Evolutionary conservation across 2,329 filamentous ascomycete species (phyloP).

Genomic region (Paecilomyces variotii): DNA sequence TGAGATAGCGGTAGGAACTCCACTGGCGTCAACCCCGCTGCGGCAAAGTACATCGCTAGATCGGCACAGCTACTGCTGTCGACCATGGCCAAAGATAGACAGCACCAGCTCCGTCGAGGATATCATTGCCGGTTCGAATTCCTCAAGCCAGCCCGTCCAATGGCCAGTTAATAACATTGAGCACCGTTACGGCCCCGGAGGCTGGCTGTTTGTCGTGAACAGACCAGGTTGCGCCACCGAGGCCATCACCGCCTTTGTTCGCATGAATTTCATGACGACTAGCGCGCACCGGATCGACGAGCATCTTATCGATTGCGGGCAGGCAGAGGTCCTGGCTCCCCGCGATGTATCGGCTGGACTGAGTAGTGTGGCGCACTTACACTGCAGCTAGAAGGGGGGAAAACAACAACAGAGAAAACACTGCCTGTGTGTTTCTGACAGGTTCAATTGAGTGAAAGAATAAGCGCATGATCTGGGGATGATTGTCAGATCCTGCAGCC

Average conservation of each 20-base stretch:
- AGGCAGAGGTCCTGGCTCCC: neutral
- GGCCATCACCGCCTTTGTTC: neutral
- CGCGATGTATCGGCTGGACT: neutral
- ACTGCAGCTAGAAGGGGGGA: neutral
- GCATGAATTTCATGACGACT: neutral
- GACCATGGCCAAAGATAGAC: neutral
- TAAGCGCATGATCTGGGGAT: too few species aligned
- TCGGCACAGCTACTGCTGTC: neutral
- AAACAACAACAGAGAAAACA: too few species aligned
- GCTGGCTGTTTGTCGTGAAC: neutral
- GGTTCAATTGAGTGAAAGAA: too few species aligned
- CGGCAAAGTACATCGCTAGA: neutral
- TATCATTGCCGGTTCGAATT: neutral
- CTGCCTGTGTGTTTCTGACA: too few species aligned
- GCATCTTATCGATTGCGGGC: neutral
- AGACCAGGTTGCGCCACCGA: too few species aligned
- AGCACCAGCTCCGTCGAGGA: neutral
- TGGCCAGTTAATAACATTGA: neutral
- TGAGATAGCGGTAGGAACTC: neutral
- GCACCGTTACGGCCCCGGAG: neutral
- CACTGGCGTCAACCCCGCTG: neutral
- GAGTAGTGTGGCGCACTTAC: neutral
- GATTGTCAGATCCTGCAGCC: too few species aligned
- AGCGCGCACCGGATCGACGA: neutral
- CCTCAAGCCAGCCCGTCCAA: neutral